A percentile compares a stretch with the other conserved stretches of the same genome.
These are phyloP conservation scores for Podospora tetraspora DNA, from an alignment of 495 filamentous ascomycete species.

Conservation along the genomic window DNA sequence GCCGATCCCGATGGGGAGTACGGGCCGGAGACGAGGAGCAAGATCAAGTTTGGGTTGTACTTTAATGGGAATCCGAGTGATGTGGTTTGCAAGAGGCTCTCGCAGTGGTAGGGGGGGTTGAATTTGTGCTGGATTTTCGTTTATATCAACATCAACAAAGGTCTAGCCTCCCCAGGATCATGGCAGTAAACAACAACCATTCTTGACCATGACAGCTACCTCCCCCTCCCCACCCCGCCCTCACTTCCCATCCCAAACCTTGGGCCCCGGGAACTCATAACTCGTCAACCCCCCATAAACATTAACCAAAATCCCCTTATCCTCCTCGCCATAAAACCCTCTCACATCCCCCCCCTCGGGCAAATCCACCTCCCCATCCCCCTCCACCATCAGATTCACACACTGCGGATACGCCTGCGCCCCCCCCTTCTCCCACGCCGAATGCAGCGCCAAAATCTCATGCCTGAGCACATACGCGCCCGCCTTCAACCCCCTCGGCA, in stretches of 20 bases:
- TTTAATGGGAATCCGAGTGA: conserved; percentile 12
- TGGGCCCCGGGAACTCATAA: background rate
- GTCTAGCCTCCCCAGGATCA: no score
- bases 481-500: conserved; percentile 53
- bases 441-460: conserved; percentile 69
- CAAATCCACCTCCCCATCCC: background rate
- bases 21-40: conserved; percentile 11
- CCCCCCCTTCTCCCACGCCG: conserved; percentile 49
- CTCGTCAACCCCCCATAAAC: background rate
- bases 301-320: background rate
- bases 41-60: conserved; percentile 15
- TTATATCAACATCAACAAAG: no score
- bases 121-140: no score
- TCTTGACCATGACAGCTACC: no score
- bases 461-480: conserved; percentile 70
- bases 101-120: conserved; percentile 1
- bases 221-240: background rate
- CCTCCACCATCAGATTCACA: conserved; percentile 47
- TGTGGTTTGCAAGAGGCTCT: conserved; percentile 9
- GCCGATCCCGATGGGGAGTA: conserved; percentile 4
- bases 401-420: conserved; percentile 72
- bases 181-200: no score
- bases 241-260: background rate
- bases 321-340: background rate
- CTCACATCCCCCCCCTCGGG: background rate